These are phyloP conservation scores for Diutina neorugosa DNA, from an alignment of 1,139 yeast genomes.

Conservation along the genomic window DNA sequence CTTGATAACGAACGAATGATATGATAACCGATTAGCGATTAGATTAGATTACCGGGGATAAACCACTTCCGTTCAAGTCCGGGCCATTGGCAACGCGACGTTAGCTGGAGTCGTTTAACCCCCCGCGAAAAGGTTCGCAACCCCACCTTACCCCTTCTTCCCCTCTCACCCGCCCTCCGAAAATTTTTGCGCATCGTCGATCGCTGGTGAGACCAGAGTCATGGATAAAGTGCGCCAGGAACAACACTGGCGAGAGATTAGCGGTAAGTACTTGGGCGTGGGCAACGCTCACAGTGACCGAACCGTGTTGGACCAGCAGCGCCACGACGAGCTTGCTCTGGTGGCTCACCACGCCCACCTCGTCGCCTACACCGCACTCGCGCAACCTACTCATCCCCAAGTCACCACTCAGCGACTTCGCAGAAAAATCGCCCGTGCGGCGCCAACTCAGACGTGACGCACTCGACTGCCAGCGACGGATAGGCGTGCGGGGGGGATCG, in stretches of 20 bases:
- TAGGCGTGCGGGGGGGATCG: not conserved
- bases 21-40: no score
- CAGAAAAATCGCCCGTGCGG: constrained; percentile 32
- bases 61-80: not conserved
- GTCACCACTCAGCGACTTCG: constrained; percentile 39
- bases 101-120: not conserved
- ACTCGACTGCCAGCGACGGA: not conserved
- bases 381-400: constrained; percentile 41
- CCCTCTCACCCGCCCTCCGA: not conserved
- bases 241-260: constrained; percentile 48
- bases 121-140: not conserved
- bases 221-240: constrained; percentile 52
- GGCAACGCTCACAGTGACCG: constrained; percentile 60
- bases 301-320: constrained; percentile 44
- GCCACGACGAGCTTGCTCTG: constrained; percentile 64
- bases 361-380: constrained; percentile 56
- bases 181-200: not conserved
- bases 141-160: not conserved
- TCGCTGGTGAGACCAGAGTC: not conserved
- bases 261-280: constrained; percentile 54
- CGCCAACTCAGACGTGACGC: not conserved
- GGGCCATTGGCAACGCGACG: not conserved
- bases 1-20: no score
- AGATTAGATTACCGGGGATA: not conserved
- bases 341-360: constrained; percentile 59